These are phyloP conservation scores for Dimocarpus longan DNA, from an alignment of 345 rosid species.

Conservation along the genomic window DNA sequence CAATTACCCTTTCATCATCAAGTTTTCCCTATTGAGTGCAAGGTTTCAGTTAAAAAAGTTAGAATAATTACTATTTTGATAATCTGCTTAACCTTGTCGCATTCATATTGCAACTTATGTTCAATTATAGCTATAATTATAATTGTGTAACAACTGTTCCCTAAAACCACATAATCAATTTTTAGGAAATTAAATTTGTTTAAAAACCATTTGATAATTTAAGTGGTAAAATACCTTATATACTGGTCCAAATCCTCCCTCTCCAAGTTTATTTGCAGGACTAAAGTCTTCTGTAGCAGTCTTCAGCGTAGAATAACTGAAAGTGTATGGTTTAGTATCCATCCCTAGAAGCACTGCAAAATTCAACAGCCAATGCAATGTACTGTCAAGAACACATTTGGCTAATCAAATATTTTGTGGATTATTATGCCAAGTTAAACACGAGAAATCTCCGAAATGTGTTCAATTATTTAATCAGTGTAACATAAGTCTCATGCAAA, in stretches of 20 bases:
- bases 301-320: conserved; percentile 18
- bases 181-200: too few relatives aligned
- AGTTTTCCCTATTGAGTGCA: conserved; percentile 13
- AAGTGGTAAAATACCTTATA: conserved; percentile 51
- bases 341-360: conserved; percentile 29
- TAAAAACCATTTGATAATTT: neutral
- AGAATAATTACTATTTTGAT: neutral
- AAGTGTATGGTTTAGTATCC: conserved; percentile 17
- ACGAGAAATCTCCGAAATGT: neutral
- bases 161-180: too few relatives aligned
- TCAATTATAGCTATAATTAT: neutral
- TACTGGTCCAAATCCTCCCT: conserved; percentile 86
- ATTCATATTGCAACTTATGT: neutral
- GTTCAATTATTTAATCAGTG: neutral
- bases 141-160: neutral
- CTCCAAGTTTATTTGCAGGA: conserved; percentile 39
- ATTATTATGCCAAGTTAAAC: neutral
- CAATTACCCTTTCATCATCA: conserved; percentile 9
- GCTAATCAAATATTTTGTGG: neutral
- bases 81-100: neutral
- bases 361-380: neutral
- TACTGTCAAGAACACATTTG: neutral
- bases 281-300: conserved; percentile 13
- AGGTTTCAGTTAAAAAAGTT: neutral
- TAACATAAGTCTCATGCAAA: too few relatives aligned